Evolutionary conservation across 148 eudicot species (phyloP), one percentile per base, ranked within the genome.

Genomic region (Rheum nobile): DNA sequence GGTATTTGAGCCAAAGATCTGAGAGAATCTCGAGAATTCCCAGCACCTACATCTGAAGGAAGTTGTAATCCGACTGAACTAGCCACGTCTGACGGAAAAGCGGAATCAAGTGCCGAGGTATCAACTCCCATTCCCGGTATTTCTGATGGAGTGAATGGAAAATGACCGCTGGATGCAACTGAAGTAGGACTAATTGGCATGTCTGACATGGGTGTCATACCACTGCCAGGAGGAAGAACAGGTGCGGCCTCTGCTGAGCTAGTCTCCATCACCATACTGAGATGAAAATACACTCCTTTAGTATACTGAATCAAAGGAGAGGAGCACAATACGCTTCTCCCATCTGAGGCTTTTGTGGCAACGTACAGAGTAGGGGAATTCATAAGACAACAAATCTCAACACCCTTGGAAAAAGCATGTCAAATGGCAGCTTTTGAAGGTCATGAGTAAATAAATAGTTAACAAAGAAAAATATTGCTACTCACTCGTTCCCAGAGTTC

Each of bases 401-500:
- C 39, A 34, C 17, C 34, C 32, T 59, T 65, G 70, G 10, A 24
- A 32, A 10, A 57, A 57, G 65, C 34, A 57, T 57, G 12, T 57
- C 11, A 57, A 57, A 57, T 26, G 54, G 21, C 21, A 48, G 54
- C 22, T 50, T 19, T 8, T 50, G 19, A 16, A 16, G 24, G 22
- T 57, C 13, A 57, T 2, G 16, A 26, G 32, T 57, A 65, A 28
- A 65, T 31, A 70, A 29, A 32, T 39, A 47, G 17, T 57, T 42
- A 47, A 52, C 24, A 35, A 22, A 47, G 26, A 46, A 73, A 75
- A 69, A 71, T n/a, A 65, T 9, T 34, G 67, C 41, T 13, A 72
- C 96, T 87, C 80, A 95, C 99, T 95, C 96, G 39, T 87, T 92
- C 52, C 91, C 96, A 82, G 97, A 86, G 84, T 87, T 87, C 93